phyloP scores from a whole-genome alignment of 2,329 filamentous ascomycete species.

The Verticillium nonalfalfae region DNA sequence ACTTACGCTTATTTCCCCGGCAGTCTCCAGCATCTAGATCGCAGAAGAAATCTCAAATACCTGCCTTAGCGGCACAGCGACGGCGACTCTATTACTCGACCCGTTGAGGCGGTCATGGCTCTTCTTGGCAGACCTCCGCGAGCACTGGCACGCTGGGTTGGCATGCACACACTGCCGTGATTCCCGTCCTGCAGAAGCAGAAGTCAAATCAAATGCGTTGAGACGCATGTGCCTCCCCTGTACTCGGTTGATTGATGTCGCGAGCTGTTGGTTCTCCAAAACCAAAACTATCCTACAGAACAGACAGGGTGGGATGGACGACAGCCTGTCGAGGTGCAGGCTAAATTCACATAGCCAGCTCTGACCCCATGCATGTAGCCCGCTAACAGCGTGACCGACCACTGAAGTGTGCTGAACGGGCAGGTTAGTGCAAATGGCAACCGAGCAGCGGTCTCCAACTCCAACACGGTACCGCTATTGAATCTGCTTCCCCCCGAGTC shows the following conservation, averaged over 20 bases:
- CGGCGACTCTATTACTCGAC: neutral
- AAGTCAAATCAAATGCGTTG: neutral
- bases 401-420: neutral
- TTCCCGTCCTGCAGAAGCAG: no score
- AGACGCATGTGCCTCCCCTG: no score
- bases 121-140: neutral
- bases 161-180: no score
- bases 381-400: neutral
- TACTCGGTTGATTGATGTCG: neutral
- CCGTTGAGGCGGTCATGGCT: neutral
- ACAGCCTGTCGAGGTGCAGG: neutral
- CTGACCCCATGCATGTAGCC: neutral
- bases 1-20: constrained; percentile 2
- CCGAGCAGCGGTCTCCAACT: no score
- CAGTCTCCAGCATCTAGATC: neutral
- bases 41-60: neutral
- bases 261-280: neutral
- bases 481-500: no score
- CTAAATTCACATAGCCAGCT: neutral
- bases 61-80: neutral
- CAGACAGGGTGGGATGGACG: neutral
- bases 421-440: no score
- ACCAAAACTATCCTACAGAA: no score
- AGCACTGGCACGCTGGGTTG: neutral
- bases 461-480: neutral